These are phyloP conservation scores for Thermothielavioides terrestris DNA, from an alignment of 495 filamentous ascomycete genomes.

Conservation along the genomic window DNA sequence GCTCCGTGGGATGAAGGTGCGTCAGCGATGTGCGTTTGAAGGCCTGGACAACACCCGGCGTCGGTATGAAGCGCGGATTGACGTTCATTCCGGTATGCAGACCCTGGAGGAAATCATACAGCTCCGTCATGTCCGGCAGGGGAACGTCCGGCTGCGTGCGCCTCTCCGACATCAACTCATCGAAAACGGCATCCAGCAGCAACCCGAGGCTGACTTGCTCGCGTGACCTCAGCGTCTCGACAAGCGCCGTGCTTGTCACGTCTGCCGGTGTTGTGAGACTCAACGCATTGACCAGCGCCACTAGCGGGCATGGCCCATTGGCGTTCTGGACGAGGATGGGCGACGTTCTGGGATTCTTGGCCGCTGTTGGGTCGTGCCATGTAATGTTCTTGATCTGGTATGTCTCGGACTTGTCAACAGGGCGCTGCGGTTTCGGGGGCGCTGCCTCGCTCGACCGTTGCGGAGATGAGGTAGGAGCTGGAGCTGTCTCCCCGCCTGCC, in stretches of 20 bases:
- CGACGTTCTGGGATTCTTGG: conserved; percentile 39
- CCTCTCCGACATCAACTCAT: conserved; percentile 70
- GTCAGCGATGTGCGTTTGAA: conserved; percentile 36
- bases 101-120: conserved; percentile 79
- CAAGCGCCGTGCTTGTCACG: conserved; percentile 54
- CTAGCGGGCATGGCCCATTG: conserved; percentile 88
- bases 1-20: conserved; percentile 36
- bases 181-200: conserved; percentile 78
- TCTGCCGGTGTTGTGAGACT: conserved; percentile 64
- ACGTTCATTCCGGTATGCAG: conserved; percentile 98
- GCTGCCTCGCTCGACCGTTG: conserved; percentile 23
- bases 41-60: conserved; percentile 30
- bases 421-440: conserved; percentile 30
- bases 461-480: conserved; percentile 28
- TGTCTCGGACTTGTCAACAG: conserved; percentile 34
- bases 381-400: conserved; percentile 42
- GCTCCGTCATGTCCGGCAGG: conserved; percentile 77
- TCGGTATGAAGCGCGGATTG: conserved; percentile 73
- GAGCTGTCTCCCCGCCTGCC: conserved; percentile 4
- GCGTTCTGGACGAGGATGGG: conserved; percentile 86
- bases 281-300: conserved; percentile 89
- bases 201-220: conserved; percentile 84
- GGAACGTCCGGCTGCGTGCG: conserved; percentile 33
- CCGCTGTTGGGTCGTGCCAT: conserved; percentile 35
- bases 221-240: conserved; percentile 63